These are phyloP conservation scores for Boletus coffeatus DNA, from an alignment of 1,284 basidiomycete genomes.

Conservation along the genomic window DNA sequence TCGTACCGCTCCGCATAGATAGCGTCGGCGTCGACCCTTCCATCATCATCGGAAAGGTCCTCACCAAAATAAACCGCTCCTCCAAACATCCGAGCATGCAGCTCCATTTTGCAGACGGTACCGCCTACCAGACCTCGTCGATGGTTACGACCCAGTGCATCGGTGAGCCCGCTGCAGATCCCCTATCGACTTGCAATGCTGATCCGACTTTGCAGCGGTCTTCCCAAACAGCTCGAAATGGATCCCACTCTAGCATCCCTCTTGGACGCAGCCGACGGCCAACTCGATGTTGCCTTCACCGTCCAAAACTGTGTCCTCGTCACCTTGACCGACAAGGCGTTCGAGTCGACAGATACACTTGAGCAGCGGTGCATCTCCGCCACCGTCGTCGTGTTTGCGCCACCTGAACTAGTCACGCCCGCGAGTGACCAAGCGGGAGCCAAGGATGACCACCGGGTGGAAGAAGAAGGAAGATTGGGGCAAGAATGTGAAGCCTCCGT, in stretches of 20 bases:
- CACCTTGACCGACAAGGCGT: constrained; percentile 53
- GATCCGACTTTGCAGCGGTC: constrained; percentile 28
- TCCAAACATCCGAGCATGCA: constrained; percentile 51
- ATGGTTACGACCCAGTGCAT: constrained; percentile 53
- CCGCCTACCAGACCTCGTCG: constrained; percentile 50
- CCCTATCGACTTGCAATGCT: background rate
- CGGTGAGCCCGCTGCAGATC: constrained; percentile 22
- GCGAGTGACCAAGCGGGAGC: constrained; percentile 25
- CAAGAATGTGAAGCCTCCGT: constrained; percentile 83
- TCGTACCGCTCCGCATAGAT: constrained; percentile 29
- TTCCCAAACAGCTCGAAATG: constrained; percentile 57
- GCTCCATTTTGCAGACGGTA: constrained; percentile 49
- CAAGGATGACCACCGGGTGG: constrained; percentile 22
- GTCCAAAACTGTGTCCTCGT: constrained; percentile 50
- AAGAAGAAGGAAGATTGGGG: constrained; percentile 58
- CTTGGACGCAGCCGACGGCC: constrained; percentile 35
- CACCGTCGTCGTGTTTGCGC: constrained; percentile 68
- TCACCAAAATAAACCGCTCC: constrained; percentile 45
- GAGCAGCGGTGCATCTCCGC: constrained; percentile 51
- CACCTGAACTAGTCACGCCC: constrained; percentile 49
- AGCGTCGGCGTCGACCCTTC: constrained; percentile 43
- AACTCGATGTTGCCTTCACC: constrained; percentile 35
- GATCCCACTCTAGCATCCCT: constrained; percentile 39
- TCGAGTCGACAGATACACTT: constrained; percentile 30
- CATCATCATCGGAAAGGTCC: constrained; percentile 45